Conservation (phyloP, 2,329 filamentous ascomycete genomes). For the Reticulascus tulasneorum region DNA sequence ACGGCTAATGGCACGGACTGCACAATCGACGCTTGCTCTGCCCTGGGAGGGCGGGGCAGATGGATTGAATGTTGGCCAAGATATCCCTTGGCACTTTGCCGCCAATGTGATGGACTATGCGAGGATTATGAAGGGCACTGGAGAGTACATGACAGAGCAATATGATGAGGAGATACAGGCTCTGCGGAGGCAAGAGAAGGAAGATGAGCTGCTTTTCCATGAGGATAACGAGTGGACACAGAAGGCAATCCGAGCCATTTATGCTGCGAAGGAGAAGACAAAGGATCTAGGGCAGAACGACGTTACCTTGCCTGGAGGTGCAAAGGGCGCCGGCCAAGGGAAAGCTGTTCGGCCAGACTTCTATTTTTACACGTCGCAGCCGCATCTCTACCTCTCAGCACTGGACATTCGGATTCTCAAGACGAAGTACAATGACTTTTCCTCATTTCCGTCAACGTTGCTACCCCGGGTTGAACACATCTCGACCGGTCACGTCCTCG, state of each 20-base stretch:
- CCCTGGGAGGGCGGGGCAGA: constrained; percentile 76
- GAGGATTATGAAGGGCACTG: constrained; percentile 89
- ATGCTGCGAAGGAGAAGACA: constrained; percentile 71
- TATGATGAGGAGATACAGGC: constrained; percentile 75
- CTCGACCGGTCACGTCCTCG: constrained; percentile 80
- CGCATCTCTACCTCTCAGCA: constrained; percentile 85
- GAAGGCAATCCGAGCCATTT: constrained; percentile 73
- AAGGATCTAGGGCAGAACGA: constrained; percentile 36
- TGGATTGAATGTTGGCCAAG: constrained; percentile 62
- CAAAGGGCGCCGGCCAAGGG: constrained; percentile 4
- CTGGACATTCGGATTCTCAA: constrained; percentile 91
- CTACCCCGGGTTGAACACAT: constrained; percentile 85
- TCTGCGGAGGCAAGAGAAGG: constrained; percentile 71
- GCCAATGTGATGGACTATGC: constrained; percentile 94
- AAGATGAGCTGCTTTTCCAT: constrained; percentile 87
- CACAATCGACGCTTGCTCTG: constrained; percentile 79
- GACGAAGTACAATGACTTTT: constrained; percentile 79
- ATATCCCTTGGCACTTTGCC: constrained; percentile 92
- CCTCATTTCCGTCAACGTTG: constrained; percentile 78
- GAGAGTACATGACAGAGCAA: constrained; percentile 80
- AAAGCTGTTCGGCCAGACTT: constrained; percentile 48
- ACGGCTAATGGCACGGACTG: constrained; percentile 75
- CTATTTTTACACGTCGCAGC: constrained; percentile 83
- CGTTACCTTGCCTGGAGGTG: constrained; percentile 13
- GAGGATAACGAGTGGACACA: constrained; percentile 92